These are phyloP conservation scores for Solanum arcanum DNA, from an alignment of 257 asterid genomes.

Conservation along the genomic window DNA sequence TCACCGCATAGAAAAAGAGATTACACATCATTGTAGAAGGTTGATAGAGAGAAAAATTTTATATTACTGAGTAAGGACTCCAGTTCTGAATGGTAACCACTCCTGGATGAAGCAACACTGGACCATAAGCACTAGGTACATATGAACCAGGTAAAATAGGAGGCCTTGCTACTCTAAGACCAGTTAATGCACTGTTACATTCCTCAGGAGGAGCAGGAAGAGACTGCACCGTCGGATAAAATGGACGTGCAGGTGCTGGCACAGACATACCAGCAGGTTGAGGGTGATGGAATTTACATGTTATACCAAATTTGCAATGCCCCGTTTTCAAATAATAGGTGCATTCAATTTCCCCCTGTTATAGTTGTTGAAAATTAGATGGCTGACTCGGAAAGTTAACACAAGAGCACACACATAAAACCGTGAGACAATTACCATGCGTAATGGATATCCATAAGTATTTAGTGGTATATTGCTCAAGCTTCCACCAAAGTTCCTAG, in stretches of 20 bases:
- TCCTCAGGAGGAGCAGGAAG: conserved; percentile 51
- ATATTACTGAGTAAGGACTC: conserved; percentile 58
- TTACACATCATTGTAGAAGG: neutral
- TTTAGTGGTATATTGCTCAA: conserved; percentile 51
- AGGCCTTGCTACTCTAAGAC: conserved; percentile 59
- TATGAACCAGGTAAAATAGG: conserved; percentile 60
- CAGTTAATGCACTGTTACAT: conserved; percentile 31
- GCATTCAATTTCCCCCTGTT: conserved; percentile 84
- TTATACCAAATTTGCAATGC: conserved; percentile 84
- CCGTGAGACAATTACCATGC: conserved; percentile 43
- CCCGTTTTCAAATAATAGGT: conserved; percentile 95
- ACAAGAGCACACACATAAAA: neutral
- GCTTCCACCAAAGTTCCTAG: conserved; percentile 66
- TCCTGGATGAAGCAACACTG: conserved; percentile 64
- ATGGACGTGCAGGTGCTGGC: conserved; percentile 75
- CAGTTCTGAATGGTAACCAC: conserved; percentile 66
- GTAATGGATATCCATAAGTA: conserved; percentile 70
- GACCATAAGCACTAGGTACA: conserved; percentile 65
- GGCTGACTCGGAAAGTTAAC: neutral
- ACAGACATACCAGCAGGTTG: conserved; percentile 49
- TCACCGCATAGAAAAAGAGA: neutral
- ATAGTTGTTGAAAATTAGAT: conserved; percentile 1
- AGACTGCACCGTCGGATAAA: conserved; percentile 81
- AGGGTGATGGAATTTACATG: conserved; percentile 94
- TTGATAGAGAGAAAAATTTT: neutral